Conservation (phyloP, 495 filamentous ascomycete species). For the Podospora fimiseda region DNA sequence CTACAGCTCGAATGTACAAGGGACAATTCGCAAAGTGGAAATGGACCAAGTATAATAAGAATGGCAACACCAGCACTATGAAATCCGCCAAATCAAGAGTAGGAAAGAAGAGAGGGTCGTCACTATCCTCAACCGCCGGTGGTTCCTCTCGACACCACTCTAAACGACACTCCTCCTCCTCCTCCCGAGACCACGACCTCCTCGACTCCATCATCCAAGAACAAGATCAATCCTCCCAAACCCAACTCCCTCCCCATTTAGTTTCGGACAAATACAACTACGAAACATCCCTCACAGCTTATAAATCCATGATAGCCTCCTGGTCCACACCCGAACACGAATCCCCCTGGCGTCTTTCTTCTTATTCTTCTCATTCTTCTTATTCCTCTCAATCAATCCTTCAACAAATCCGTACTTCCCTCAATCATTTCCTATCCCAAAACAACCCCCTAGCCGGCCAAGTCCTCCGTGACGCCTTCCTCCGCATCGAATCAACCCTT, state of each 20-base stretch:
- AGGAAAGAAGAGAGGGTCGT: background rate
- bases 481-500: conserved; percentile 14
- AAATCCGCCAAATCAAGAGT: conserved; percentile 9
- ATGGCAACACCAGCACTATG: conserved; percentile 1
- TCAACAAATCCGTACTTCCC: conserved; percentile 18
- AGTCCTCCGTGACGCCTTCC: conserved; percentile 20
- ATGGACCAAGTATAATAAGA: conserved; percentile 32
- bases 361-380: background rate
- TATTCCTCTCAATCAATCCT: conserved; percentile 14
- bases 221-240: background rate
- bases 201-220: background rate
- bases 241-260: background rate
- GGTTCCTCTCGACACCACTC: background rate
- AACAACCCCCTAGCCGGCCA: conserved; percentile 15
- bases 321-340: conserved; percentile 6
- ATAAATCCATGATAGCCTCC: conserved; percentile 8
- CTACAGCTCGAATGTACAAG: conserved; percentile 34
- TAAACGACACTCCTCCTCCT: background rate
- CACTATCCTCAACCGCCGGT: background rate
- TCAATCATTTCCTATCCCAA: conserved; percentile 11
- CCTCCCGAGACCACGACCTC: background rate
- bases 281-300: conserved; percentile 9
- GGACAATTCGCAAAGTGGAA: conserved; percentile 31
- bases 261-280: conserved; percentile 2
- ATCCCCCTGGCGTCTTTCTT: conserved; percentile 4